Base-by-base conservation (phyloP, 805 yeast species). In the Saccharomycopsis javanensis region DNA sequence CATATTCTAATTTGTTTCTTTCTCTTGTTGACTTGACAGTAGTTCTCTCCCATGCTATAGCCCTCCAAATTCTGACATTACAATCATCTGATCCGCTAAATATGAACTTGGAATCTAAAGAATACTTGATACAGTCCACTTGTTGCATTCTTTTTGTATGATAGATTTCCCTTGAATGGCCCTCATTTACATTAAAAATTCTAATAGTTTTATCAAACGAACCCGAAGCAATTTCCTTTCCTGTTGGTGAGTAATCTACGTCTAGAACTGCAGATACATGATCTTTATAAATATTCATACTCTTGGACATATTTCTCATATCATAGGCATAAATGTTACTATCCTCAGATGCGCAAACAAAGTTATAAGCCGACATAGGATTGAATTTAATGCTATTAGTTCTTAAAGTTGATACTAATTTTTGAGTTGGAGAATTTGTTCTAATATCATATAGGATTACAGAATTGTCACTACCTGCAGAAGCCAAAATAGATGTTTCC, bases 141-240 rank as follows among this genome's bases (percentile, higher is more conserved):
- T 92, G 85, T 73, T 94, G 99, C 99, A 94, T 94, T 68, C 99
- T 81, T 74, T 89, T 90, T 13, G 99, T 94, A 67, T 94, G 99
- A 69, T 94, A 94, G 50, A 95, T 79, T 66, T 94, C 99, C 61
- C 97, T 78, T 5, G 96, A 87, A 70, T 92, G 98, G 37, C 99
- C 98, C 61, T 86, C 87, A 35, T 79, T 74, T 1, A 82, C 74
- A 55, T 82, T 82, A 72, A 73, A 94, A 18, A 94, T 82, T 64
- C 99, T 78, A 31, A 94, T 79, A 1, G 98, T 89, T 66, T 89
- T 87, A 71, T 94, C 99, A 69, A 92, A 94, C 0, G 97, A 87
- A 16, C 97, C 97, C 1, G 97, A 86, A 4, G 90, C 97, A 34
- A 94, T 74, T 71, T 92, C 98, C 68, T 90, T 90, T 64, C 99